Evolutionary conservation across 2,329 filamentous ascomycete species (phyloP).

Genomic region (Diplodia scrobiculata): DNA sequence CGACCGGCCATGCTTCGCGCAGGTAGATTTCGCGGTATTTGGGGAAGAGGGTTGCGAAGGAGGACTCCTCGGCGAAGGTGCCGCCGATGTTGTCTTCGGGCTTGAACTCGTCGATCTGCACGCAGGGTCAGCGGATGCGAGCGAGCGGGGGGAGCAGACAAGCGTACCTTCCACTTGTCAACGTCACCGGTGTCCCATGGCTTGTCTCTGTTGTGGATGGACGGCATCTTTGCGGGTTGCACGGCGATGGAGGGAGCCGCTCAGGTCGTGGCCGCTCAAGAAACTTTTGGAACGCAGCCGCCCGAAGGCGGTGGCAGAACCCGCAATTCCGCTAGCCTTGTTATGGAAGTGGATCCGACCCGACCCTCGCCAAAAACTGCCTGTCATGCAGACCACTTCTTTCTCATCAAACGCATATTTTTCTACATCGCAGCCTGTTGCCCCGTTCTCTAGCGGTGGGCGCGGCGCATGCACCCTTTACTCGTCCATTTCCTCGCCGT

Average conservation of each 20-base stretch:
- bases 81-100: slow-evolving; percentile 82
- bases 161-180: slow-evolving; percentile 83
- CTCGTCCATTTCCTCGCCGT: slow-evolving; percentile 11
- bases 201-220: slow-evolving; percentile 85
- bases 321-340: not conserved
- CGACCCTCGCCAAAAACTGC: slow-evolving; percentile 8
- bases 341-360: not conserved
- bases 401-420: no score
- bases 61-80: slow-evolving; percentile 88
- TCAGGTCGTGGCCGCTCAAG: slow-evolving; percentile 11
- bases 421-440: no score
- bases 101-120: slow-evolving; percentile 76
- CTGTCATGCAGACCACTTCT: not conserved
- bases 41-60: slow-evolving; percentile 83
- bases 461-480: not conserved
- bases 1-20: slow-evolving; percentile 86
- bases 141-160: not conserved
- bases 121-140: slow-evolving; percentile 4
- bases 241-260: not conserved
- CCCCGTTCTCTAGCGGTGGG: no score
- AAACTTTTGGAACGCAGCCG: slow-evolving; percentile 27
- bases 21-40: slow-evolving; percentile 96
- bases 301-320: slow-evolving; percentile 19
- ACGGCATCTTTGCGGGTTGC: slow-evolving; percentile 65
- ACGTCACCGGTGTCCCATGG: slow-evolving; percentile 94